These are phyloP conservation scores for Aureobasidium namibiae DNA, from an alignment of 2,329 filamentous ascomycete genomes.

Conservation along the genomic window DNA sequence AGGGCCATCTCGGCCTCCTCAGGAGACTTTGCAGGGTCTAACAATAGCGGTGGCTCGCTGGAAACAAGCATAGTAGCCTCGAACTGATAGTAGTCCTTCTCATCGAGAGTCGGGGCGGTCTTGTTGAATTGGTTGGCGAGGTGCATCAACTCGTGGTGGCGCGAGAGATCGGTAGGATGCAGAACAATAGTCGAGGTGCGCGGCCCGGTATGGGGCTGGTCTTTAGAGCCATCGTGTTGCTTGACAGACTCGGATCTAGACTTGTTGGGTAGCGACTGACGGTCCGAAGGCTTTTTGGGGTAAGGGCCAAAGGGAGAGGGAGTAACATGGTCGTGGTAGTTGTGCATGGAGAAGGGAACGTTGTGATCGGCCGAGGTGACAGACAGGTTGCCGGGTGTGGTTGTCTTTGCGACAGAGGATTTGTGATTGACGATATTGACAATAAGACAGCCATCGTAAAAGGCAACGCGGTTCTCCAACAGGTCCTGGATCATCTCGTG, in stretches of 20 bases:
- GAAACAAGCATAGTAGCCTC: slow-evolving; percentile 69
- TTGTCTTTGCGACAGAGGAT: slow-evolving; percentile 50
- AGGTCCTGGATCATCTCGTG: slow-evolving; percentile 83
- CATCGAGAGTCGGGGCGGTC: slow-evolving; percentile 54
- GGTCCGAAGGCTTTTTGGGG: slow-evolving; percentile 33
- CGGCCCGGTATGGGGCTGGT: slow-evolving; percentile 34
- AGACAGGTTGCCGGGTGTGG: slow-evolving; percentile 36
- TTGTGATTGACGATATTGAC: slow-evolving; percentile 90
- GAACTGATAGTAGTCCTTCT: slow-evolving; percentile 61
- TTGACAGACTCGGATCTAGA: slow-evolving; percentile 28
- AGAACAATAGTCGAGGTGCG: slow-evolving; percentile 72
- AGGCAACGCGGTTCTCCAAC: slow-evolving; percentile 60
- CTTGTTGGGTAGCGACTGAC: slow-evolving; percentile 36
- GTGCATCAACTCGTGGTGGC: slow-evolving; percentile 67
- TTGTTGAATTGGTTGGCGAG: slow-evolving; percentile 60
- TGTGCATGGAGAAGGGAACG: slow-evolving; percentile 77
- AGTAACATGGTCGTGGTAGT: slow-evolving; percentile 81
- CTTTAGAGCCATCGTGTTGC: slow-evolving; percentile 32
- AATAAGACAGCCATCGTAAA: slow-evolving; percentile 91
- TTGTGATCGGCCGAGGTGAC: slow-evolving; percentile 50
- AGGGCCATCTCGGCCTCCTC: slow-evolving; percentile 65
- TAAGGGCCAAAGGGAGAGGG: slow-evolving; percentile 79
- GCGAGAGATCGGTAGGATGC: slow-evolving; percentile 69
- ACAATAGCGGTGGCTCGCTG: slow-evolving; percentile 64
- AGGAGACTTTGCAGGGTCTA: slow-evolving; percentile 64